Base-by-base conservation (phyloP, 192 early-diverging fungal genomes). In the Lobosporangium transversale region DNA sequence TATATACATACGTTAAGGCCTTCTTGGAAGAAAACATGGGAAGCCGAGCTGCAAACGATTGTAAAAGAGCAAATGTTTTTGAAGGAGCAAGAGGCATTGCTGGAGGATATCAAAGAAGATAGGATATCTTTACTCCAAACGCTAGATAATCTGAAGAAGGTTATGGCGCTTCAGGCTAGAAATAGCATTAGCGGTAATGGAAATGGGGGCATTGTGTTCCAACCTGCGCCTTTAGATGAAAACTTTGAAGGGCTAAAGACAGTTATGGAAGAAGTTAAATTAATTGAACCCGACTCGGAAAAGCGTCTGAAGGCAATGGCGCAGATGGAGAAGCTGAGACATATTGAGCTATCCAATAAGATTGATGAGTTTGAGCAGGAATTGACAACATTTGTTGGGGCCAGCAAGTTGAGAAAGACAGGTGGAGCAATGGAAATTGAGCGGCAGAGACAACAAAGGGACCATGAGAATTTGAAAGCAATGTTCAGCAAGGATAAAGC, bases 1-100 rank as follows among this genome's bases (percentile, higher is more conserved):
- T 87, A 85, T 44, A 90, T 95, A 42, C 74, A 81, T 47, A 83
- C 87, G 0, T 81, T 89, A 14, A 83, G 89, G 40, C 82, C 89
- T n/a, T 83, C 84, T 7, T 93, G 92, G 92, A 93, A 93, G 55
- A 89, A 88, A 78, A 91, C 87, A 1, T 95, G 93, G 93, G 92
- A 93, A 66, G 87, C 89, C 10, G 93, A 95, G 69, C 70, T 95
- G 44, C 90, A 95, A 58, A 90, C 83, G 30, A 91, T 95, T 54
- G 80, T 95, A 23, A 87, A 89, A 55, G 93, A 95, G 58, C 92
- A 95, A 67, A 79, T 86, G 65, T 90, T 91, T 49, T 81, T 93
- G 64, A 95, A 91, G 74, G 91, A 95, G 24, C 89, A 91, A 20
- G 91, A 93, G 76, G 85, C 83, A 3, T 62, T 92, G 51, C 60